phyloP scores from a whole-genome alignment of 768 basidiomycete species.

The Tulasnella sp. region DNA sequence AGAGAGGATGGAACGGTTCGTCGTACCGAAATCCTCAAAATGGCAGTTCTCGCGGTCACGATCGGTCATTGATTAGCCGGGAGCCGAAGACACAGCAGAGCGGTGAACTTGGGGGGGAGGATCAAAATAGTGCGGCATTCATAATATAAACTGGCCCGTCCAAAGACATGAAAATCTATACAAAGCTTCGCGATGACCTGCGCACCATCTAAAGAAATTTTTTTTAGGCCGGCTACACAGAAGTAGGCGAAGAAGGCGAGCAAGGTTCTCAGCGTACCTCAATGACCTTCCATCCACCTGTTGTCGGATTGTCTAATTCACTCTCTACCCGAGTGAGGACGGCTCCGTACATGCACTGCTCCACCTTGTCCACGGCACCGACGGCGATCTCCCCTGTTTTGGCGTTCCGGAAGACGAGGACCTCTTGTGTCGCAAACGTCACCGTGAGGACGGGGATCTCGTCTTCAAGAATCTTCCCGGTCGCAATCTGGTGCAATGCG shows the following conservation, averaged over 20 bases:
- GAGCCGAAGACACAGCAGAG: too few species aligned
- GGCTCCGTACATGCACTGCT: conserved; percentile 87
- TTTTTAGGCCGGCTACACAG: too few species aligned
- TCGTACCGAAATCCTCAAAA: too few species aligned
- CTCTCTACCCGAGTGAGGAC: conserved; percentile 81
- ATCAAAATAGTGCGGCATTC: too few species aligned
- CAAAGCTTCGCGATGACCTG: neutral
- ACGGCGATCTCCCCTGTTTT: conserved; percentile 79
- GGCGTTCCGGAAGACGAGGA: conserved; percentile 80
- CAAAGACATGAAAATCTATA: neutral
- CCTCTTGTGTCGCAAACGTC: conserved; percentile 87
- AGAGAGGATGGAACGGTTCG: too few species aligned
- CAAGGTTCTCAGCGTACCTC: too few species aligned
- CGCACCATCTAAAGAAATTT: conserved; percentile 3
- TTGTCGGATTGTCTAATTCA: conserved; percentile 83
- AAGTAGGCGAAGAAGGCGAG: too few species aligned
- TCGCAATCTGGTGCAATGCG: conserved; percentile 44
- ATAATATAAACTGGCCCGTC: too few species aligned
- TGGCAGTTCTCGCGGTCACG: too few species aligned
- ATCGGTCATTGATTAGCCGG: too few species aligned
- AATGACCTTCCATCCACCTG: conserved; percentile 95
- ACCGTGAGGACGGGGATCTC: conserved; percentile 81
- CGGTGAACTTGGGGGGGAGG: too few species aligned
- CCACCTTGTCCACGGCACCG: conserved; percentile 82
- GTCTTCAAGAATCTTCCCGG: conserved; percentile 82